A percentile compares a stretch with the other conserved stretches of the same genome.
These are phyloP conservation scores for Meyerozyma smithsonii DNA, from an alignment of 1,139 yeast species.

Conservation along the genomic window DNA sequence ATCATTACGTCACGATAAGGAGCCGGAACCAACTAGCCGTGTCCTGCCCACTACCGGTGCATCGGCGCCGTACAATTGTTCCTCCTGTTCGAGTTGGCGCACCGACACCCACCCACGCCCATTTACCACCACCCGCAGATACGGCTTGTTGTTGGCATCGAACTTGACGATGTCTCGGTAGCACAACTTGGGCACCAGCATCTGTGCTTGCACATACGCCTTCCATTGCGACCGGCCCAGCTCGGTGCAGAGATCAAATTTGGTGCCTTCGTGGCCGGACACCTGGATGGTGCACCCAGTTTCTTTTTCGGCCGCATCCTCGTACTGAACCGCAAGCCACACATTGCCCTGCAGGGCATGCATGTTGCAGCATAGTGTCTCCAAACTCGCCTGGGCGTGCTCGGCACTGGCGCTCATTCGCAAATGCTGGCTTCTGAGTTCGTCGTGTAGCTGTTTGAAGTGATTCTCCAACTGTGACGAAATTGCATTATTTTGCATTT, in stretches of 20 bases:
- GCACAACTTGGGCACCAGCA: neutral
- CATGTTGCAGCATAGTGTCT: slow-evolving; percentile 1
- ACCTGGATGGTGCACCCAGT: slow-evolving; percentile 1
- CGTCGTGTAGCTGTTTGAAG: neutral
- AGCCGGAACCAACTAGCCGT: too few relatives aligned
- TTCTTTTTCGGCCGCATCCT: neutral
- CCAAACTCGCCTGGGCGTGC: neutral
- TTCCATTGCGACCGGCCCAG: slow-evolving; percentile 3
- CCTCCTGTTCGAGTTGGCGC: slow-evolving; percentile 7
- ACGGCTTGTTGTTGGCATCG: slow-evolving; percentile 4
- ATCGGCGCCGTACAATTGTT: neutral
- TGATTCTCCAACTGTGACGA: neutral
- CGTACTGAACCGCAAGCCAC: slow-evolving; percentile 8
- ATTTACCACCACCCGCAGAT: slow-evolving; percentile 8
- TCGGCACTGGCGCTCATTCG: neutral
- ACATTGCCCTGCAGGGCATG: neutral
- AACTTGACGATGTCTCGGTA: slow-evolving; percentile 1
- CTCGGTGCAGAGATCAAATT: slow-evolving; percentile 1
- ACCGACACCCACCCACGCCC: slow-evolving; percentile 13
- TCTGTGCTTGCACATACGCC: slow-evolving; percentile 2
- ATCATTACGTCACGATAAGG: too few relatives aligned
- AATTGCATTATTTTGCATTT: neutral
- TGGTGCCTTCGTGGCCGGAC: neutral
- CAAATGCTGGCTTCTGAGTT: neutral
- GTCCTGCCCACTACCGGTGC: neutral